These are phyloP conservation scores for Prinsepia uniflora DNA, from an alignment of 306 rosid species.

Conservation along the genomic window DNA sequence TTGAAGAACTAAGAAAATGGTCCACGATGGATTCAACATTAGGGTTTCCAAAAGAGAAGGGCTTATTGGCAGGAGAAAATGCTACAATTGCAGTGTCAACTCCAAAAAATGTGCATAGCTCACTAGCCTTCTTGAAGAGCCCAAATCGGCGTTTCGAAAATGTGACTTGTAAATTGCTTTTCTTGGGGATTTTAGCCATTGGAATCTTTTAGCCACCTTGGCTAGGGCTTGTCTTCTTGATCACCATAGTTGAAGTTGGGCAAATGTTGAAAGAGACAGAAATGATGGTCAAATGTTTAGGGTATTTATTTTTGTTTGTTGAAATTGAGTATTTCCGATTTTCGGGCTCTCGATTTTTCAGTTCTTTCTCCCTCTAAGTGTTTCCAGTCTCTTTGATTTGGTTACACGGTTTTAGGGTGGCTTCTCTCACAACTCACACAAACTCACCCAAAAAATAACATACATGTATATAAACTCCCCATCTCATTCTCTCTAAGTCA, in stretches of 20 bases:
- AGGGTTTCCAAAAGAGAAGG: constrained; percentile 64
- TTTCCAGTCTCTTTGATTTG: neutral
- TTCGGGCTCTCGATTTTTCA: too few species aligned
- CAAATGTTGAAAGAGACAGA: too few species aligned
- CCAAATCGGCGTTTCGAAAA: constrained; percentile 69
- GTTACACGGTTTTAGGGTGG: too few species aligned
- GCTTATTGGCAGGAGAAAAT: constrained; percentile 62
- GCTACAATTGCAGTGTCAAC: constrained; percentile 55
- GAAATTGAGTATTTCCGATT: too few species aligned
- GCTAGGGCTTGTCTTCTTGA: constrained; percentile 28
- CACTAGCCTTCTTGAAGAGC: constrained; percentile 66
- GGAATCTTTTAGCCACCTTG: constrained; percentile 58
- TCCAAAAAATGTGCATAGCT: constrained; percentile 68
- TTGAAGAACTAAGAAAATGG: constrained; percentile 28
- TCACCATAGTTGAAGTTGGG: constrained; percentile 26
- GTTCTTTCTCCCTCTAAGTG: too few species aligned
- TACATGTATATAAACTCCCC: too few species aligned
- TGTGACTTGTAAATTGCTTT: constrained; percentile 57
- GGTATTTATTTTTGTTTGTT: too few species aligned
- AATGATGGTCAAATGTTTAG: too few species aligned
- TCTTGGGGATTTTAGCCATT: constrained; percentile 52
- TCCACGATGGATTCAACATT: constrained; percentile 46
- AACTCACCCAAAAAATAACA: too few species aligned
- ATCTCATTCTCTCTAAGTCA: too few species aligned
- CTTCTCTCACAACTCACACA: too few species aligned